Evolutionary conservation across 495 filamentous ascomycete genomes (phyloP).

Genomic region (Penicillium antarcticum): DNA sequence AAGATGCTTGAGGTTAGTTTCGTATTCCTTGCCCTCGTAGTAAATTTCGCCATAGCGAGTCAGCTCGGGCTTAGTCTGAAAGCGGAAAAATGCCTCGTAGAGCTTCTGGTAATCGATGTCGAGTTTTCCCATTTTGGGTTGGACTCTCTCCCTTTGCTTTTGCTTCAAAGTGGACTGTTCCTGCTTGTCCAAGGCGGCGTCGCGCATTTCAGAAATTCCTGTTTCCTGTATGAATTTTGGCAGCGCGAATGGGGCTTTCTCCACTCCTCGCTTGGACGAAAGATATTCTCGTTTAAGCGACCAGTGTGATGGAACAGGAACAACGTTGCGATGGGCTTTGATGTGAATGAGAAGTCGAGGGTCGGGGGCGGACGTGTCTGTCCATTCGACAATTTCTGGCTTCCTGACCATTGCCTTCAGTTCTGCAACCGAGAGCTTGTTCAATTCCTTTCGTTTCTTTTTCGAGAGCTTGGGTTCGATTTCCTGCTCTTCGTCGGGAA

Average conservation of each 20-base stretch:
- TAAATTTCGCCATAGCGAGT: conserved; percentile 97
- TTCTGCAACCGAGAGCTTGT: conserved; percentile 91
- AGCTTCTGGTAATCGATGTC: conserved; percentile 98
- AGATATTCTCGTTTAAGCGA: conserved; percentile 94
- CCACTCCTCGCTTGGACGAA: conserved; percentile 91
- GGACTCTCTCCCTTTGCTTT: conserved; percentile 91
- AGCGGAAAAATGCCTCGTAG: conserved; percentile 96
- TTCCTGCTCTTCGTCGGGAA: conserved; percentile 78
- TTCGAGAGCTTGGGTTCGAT: conserved; percentile 73
- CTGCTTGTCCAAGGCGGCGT: conserved; percentile 93
- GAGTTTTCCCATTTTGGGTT: conserved; percentile 94
- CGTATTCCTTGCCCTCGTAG: conserved; percentile 97
- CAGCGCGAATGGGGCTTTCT: conserved; percentile 88
- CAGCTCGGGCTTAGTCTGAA: conserved; percentile 91
- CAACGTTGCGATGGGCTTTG: conserved; percentile 92
- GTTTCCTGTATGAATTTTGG: conserved; percentile 98
- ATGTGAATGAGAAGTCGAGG: conserved; percentile 88
- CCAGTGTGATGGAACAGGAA: conserved; percentile 93
- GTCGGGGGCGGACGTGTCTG: conserved; percentile 88
- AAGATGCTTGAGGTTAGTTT: conserved; percentile 88
- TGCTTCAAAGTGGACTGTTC: conserved; percentile 86
- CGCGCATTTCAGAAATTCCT: conserved; percentile 95
- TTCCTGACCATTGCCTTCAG: conserved; percentile 88
- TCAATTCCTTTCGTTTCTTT: conserved; percentile 85
- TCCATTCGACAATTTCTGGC: conserved; percentile 96